A percentile compares a stretch with the other conserved stretches of the same genome.
Evolutionary conservation across 2,329 filamentous ascomycete species (phyloP).

Genomic region (Aureobasidium musti): DNA sequence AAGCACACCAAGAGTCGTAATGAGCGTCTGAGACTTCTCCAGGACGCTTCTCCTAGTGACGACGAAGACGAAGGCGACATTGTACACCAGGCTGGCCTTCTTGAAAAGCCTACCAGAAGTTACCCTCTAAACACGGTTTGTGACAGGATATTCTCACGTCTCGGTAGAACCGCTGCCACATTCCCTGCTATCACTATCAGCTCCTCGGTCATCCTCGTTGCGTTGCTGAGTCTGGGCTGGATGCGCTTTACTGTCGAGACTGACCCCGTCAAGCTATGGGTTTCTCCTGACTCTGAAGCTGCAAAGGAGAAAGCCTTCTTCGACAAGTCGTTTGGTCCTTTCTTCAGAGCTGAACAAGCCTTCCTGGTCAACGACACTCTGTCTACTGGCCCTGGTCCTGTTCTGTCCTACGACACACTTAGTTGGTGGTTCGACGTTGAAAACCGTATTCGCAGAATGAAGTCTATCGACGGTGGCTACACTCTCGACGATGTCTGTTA

Average conservation of each 20-base stretch:
- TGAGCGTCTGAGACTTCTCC: conserved; percentile 81
- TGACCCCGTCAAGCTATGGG: conserved; percentile 90
- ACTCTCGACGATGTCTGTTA: conserved; percentile 85
- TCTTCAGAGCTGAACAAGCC: conserved; percentile 89
- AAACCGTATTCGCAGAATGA: conserved; percentile 69
- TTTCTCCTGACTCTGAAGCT: conserved; percentile 88
- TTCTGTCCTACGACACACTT: conserved; percentile 85
- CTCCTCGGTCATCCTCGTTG: conserved; percentile 72
- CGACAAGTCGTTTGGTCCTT: conserved; percentile 88
- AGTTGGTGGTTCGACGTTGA: conserved; percentile 95
- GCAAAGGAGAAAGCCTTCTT: conserved; percentile 94
- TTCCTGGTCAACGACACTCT: conserved; percentile 89
- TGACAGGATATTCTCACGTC: conserved; percentile 74
- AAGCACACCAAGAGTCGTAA: conserved; percentile 73
- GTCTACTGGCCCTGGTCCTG: conserved; percentile 65
- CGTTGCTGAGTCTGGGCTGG: conserved; percentile 82
- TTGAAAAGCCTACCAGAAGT: conserved; percentile 74
- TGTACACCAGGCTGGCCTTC: conserved; percentile 71
- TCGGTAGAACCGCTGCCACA: conserved; percentile 77
- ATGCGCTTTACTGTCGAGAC: conserved; percentile 84
- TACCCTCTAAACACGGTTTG: conserved; percentile 84
- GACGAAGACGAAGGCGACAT: conserved; percentile 93
- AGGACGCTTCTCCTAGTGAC: conserved; percentile 80
- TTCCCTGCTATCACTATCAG: conserved; percentile 84
- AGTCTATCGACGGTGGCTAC: conserved; percentile 67